Conservation (phyloP, 2,329 filamentous ascomycete genomes). For the Talaromyces sp. region DNA sequence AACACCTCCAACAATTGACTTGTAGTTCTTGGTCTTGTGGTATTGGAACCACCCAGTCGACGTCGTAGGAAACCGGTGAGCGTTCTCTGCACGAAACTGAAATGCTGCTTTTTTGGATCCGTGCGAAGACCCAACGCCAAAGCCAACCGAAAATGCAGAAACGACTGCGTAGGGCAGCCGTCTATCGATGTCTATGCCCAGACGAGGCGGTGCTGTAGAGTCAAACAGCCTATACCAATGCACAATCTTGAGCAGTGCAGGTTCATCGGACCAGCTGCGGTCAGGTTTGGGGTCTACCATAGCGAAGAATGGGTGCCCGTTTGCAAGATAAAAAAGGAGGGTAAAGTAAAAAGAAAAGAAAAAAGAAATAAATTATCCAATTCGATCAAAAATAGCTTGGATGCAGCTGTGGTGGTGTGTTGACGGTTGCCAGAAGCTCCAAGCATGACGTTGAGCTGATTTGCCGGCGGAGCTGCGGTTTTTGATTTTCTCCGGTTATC, state of each 20-base stretch:
- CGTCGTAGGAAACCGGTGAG: slow-evolving; percentile 80
- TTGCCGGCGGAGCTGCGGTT: background rate
- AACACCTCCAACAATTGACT: slow-evolving; percentile 70
- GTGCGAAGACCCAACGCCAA: slow-evolving; percentile 65
- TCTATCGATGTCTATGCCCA: slow-evolving; percentile 60
- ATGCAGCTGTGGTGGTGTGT: background rate
- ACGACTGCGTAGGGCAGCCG: slow-evolving; percentile 63
- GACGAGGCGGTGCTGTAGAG: slow-evolving; percentile 36
- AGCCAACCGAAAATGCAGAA: slow-evolving; percentile 63
- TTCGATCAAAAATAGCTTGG: background rate
- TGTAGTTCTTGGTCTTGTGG: slow-evolving; percentile 96
- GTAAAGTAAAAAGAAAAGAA: background rate
- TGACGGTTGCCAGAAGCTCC: background rate
- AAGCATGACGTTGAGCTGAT: background rate
- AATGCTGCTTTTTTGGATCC: slow-evolving; percentile 71
- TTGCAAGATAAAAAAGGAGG: background rate
- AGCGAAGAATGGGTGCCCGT: background rate
- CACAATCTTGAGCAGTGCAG: slow-evolving; percentile 24
- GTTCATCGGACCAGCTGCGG: slow-evolving; percentile 16
- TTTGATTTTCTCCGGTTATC: slow-evolving; percentile 1
- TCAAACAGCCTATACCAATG: slow-evolving; percentile 35
- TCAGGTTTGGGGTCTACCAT: slow-evolving; percentile 9
- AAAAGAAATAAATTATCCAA: background rate
- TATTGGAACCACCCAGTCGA: slow-evolving; percentile 96
- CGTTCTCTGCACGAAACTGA: slow-evolving; percentile 91